Evolutionary conservation across 371 early-diverging fungal genomes (phyloP), one percentile per base, ranked within the genome.

Genomic region (Rhizomucor pusillus): DNA sequence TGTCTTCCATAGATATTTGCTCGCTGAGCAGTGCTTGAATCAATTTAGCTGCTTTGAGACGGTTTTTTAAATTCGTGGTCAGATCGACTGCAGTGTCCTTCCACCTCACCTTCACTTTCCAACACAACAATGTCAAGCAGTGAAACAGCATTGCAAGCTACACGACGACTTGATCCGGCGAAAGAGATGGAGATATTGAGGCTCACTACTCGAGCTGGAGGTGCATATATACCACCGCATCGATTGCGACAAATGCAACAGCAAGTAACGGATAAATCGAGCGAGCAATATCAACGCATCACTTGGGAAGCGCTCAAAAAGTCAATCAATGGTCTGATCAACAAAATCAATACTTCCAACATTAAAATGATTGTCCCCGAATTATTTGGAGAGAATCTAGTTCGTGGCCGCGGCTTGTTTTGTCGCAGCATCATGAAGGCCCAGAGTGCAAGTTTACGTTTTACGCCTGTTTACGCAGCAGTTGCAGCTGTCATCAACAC

Each of bases 251-350:
- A 82, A 52, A 79, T 97, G 87, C 93, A 95, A 64, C 87, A 87
- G 18, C 73, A 79, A 16, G 84, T 90, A 37, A 86, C 81, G n/a
- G 91, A 93, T 62, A 86, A 85, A 49, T 70, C 63, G 19, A 85
- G 84, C 46, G 81, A 80, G 29, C 87, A 79, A 50, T 89, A 86
- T 57, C 98, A 98, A 71, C 88, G 97, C 12, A 85, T 93, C 66
- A 85, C 83, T 25, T 98, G 98, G 98, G 97, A 98, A 60, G 88
- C 89, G 5, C 78, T 98, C 10, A 97, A 95, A 67, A 97, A 97
- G 71, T 86, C 86, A 47, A 88, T 98, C 59, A 96, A 97, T 63
- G 98, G 95, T 56, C 80, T 91, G 14, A 91, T 97, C 68, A 98
- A 97, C 84, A 97, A 94, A 81, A 92, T 94, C 35, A 97, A 95